phyloP scores from a whole-genome alignment of 2,329 filamentous ascomycete species.

The Aphanoascus verrucosus region DNA sequence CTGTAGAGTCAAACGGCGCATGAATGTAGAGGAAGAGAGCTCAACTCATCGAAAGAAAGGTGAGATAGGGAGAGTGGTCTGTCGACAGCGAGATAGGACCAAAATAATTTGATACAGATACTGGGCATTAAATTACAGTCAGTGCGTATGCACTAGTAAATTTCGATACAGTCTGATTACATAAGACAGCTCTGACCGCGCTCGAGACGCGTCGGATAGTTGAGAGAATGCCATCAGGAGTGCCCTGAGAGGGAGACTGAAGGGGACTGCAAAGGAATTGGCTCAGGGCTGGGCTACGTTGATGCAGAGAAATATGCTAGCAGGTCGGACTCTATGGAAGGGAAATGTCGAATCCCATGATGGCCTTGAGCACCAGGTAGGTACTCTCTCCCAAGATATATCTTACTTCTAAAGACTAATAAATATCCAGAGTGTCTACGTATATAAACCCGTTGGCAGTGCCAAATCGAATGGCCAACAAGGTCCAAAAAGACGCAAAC shows the following conservation, averaged over 20 bases:
- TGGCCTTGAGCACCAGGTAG: slow-evolving; percentile 21
- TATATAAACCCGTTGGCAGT: slow-evolving; percentile 47
- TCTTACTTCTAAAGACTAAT: slow-evolving; percentile 1
- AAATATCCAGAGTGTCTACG: slow-evolving; percentile 46
- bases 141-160: not conserved
- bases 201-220: not conserved
- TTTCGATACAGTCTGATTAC: not conserved
- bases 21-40: slow-evolving; percentile 23
- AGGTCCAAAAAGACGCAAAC: slow-evolving; percentile 49
- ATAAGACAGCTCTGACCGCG: not conserved
- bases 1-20: slow-evolving; percentile 36
- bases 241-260: not conserved
- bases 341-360: not conserved
- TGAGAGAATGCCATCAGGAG: not conserved
- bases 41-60: slow-evolving; percentile 25
- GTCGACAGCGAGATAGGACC: not conserved
- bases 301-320: not conserved
- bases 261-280: not conserved
- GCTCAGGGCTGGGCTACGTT: not conserved
- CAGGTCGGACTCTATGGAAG: not conserved
- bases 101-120: not conserved
- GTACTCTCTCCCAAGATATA: slow-evolving; percentile 23
- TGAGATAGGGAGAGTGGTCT: slow-evolving; percentile 1
- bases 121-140: not conserved
- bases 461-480: slow-evolving; percentile 30